A percentile compares a stretch with the other conserved stretches of the same genome.
These are phyloP conservation scores for Xylaria polymorpha DNA, from an alignment of 2,329 filamentous ascomycete species.

Conservation along the genomic window DNA sequence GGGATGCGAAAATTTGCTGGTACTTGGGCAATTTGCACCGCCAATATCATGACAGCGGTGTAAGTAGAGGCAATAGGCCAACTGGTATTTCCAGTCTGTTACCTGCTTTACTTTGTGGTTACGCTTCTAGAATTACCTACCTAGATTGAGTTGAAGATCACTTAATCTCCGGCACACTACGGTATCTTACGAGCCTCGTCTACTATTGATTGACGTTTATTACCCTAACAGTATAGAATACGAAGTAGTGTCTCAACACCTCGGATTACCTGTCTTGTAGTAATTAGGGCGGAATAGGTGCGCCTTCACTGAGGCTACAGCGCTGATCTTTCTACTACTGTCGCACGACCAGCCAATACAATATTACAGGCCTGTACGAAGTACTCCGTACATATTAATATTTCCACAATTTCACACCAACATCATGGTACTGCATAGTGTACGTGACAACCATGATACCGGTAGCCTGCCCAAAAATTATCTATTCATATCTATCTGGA, in stretches of 20 bases:
- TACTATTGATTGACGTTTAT: not conserved
- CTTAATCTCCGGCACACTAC: not conserved
- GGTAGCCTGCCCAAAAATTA: too few relatives aligned
- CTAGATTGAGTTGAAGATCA: not conserved
- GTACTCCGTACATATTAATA: too few relatives aligned
- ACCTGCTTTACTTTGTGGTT: not conserved
- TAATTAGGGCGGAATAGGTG: not conserved
- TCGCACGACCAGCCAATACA: conserved; percentile 1
- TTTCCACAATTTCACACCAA: not conserved
- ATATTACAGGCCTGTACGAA: too few relatives aligned
- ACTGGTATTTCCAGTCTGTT: too few relatives aligned
- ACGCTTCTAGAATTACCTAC: not conserved
- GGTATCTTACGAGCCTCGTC: too few relatives aligned
- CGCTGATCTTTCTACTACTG: conserved; percentile 18
- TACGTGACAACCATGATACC: too few relatives aligned
- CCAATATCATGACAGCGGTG: too few relatives aligned
- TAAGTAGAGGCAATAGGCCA: too few relatives aligned
- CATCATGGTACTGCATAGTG: too few relatives aligned
- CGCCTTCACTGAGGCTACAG: not conserved
- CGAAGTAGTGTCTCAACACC: not conserved
- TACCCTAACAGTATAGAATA: not conserved
- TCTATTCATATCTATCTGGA: not conserved
- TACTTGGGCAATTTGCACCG: not conserved
- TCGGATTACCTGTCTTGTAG: not conserved
- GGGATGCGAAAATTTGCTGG: conserved; percentile 11